phyloP scores from a whole-genome alignment of 2,329 filamentous ascomycete genomes.

The Exophiala viscosa region DNA sequence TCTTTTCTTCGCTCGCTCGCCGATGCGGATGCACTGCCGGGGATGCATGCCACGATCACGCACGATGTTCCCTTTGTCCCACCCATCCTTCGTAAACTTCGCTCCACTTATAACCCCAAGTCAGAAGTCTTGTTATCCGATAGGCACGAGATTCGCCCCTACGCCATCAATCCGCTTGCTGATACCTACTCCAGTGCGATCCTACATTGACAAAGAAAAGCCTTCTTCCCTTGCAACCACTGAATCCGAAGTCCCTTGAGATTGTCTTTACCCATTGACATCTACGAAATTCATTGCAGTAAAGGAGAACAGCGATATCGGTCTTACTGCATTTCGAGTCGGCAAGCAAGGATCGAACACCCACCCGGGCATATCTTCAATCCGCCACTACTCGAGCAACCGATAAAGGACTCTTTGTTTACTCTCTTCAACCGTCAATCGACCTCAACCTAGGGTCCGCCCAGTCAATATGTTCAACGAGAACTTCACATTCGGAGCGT shows the following conservation, averaged over 20 bases:
- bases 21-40: background rate
- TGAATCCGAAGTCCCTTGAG: background rate
- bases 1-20: conserved; percentile 16
- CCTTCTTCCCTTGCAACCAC: background rate
- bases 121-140: conserved; percentile 14
- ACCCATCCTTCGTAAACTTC: conserved; percentile 10
- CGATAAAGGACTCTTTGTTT: too few relatives aligned
- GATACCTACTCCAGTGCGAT: conserved; percentile 3
- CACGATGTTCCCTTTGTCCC: conserved; percentile 1
- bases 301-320: too few relatives aligned
- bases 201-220: background rate
- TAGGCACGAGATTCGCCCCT: background rate
- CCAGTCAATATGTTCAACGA: conserved; percentile 27
- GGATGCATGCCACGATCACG: conserved; percentile 16
- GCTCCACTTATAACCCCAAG: conserved; percentile 6
- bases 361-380: too few relatives aligned
- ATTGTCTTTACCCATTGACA: background rate
- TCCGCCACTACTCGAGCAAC: too few relatives aligned
- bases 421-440: too few relatives aligned
- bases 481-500: conserved; percentile 27
- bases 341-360: too few relatives aligned
- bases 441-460: too few relatives aligned
- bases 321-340: too few relatives aligned
- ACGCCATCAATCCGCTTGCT: conserved; percentile 8
- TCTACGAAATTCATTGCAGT: too few relatives aligned